Evolutionary conservation across 78 protist species (phyloP).

Genomic region (Diacronema lutheri): DNA sequence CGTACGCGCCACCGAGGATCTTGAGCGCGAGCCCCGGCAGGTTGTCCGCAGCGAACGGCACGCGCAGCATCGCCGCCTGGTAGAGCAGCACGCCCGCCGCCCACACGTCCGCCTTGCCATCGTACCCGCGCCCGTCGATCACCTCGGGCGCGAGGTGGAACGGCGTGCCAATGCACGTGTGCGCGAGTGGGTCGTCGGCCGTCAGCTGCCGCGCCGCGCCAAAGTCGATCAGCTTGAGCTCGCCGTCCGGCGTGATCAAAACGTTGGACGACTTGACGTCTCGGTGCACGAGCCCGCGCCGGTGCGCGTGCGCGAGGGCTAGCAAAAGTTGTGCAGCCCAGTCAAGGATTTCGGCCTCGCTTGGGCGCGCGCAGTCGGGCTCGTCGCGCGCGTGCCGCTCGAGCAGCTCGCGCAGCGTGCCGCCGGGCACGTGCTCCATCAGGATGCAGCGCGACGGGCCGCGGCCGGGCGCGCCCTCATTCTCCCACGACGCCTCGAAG

Average conservation of each 20-base stretch:
- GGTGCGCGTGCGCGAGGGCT: conserved; percentile 10
- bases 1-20: too few relatives aligned
- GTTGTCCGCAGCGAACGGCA: too few relatives aligned
- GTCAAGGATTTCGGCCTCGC: too few relatives aligned
- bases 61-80: too few relatives aligned
- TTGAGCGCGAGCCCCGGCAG: too few relatives aligned
- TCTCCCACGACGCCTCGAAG: too few relatives aligned
- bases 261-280: conserved; percentile 12
- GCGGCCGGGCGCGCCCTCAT: too few relatives aligned
- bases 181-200: conserved; percentile 7
- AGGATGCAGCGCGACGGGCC: too few relatives aligned
- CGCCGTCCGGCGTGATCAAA: background rate
- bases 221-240: conserved; percentile 4
- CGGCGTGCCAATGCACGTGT: conserved; percentile 67
- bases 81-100: conserved; percentile 24
- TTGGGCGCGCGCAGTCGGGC: too few relatives aligned
- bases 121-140: conserved; percentile 20
- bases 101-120: conserved; percentile 30
- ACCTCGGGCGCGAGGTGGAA: conserved; percentile 63
- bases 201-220: conserved; percentile 26
- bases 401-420: too few relatives aligned
- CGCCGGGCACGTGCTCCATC: too few relatives aligned
- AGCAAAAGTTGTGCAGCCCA: background rate
- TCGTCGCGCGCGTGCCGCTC: too few relatives aligned
- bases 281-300: conserved; percentile 30